Evolutionary conservation across 2,329 filamentous ascomycete species (phyloP).

Genomic region (Truncatella angustata): DNA sequence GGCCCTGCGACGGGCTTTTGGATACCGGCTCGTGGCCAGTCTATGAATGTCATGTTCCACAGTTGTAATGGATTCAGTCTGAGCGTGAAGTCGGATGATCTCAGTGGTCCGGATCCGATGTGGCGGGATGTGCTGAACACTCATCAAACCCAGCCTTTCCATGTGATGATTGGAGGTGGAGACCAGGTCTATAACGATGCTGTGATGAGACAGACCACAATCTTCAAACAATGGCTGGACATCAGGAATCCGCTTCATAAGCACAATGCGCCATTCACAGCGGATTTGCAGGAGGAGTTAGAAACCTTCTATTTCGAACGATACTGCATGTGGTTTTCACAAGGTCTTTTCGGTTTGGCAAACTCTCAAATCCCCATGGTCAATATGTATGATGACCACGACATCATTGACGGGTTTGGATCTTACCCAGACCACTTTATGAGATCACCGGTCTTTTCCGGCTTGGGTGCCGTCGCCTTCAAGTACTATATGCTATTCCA

Average conservation of each 20-base stretch:
- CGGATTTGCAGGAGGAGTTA: slow-evolving; percentile 82
- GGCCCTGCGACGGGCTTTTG: slow-evolving; percentile 89
- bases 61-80: slow-evolving; percentile 95
- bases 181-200: slow-evolving; percentile 96
- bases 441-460: slow-evolving; percentile 84
- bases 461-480: slow-evolving; percentile 87
- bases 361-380: slow-evolving; percentile 96
- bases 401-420: slow-evolving; percentile 87
- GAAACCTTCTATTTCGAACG: slow-evolving; percentile 85
- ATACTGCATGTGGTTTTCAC: slow-evolving; percentile 94
- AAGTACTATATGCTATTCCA: slow-evolving; percentile 99
- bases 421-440: slow-evolving; percentile 93
- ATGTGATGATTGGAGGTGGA: slow-evolving; percentile 96
- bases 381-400: slow-evolving; percentile 96
- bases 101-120: slow-evolving; percentile 91
- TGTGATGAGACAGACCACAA: slow-evolving; percentile 69
- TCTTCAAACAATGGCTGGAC: slow-evolving; percentile 82
- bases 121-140: slow-evolving; percentile 95
- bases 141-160: slow-evolving; percentile 89
- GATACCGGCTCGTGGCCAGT: slow-evolving; percentile 79
- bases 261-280: slow-evolving; percentile 72
- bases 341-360: slow-evolving; percentile 89
- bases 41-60: slow-evolving; percentile 99
- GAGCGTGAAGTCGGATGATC: slow-evolving; percentile 71
- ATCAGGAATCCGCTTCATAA: slow-evolving; percentile 80